Conservation (phyloP, 1,139 yeast genomes). For the Yamadazyma oceani region DNA sequence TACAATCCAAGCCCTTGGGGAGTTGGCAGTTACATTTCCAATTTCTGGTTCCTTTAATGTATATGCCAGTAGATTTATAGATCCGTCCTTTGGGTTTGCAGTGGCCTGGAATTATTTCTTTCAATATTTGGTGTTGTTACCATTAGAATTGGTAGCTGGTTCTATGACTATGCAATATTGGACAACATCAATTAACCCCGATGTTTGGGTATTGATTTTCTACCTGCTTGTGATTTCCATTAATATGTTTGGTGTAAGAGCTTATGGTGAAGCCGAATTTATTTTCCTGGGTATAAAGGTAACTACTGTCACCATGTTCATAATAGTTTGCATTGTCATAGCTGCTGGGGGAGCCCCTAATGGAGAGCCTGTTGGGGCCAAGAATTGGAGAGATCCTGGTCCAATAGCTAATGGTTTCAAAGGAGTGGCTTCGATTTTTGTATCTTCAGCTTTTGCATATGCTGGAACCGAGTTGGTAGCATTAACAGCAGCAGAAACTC, state of each 20-base stretch:
- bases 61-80: slow-evolving; percentile 40
- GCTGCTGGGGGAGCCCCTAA: slow-evolving; percentile 44
- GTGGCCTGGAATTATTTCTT: slow-evolving; percentile 46
- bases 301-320: slow-evolving; percentile 40
- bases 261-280: slow-evolving; percentile 48
- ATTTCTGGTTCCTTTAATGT: slow-evolving; percentile 41
- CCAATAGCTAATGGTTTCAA: slow-evolving; percentile 45
- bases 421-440: slow-evolving; percentile 41
- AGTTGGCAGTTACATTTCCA: slow-evolving; percentile 39
- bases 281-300: slow-evolving; percentile 39
- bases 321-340: slow-evolving; percentile 40
- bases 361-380: slow-evolving; percentile 38
- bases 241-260: slow-evolving; percentile 41
- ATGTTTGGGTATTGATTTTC: slow-evolving; percentile 39
- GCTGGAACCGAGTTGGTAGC: slow-evolving; percentile 46
- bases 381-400: slow-evolving; percentile 42
- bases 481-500: slow-evolving; percentile 42
- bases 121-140: slow-evolving; percentile 36
- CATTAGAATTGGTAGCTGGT: slow-evolving; percentile 41
- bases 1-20: slow-evolving; percentile 45
- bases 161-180: slow-evolving; percentile 43
- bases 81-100: slow-evolving; percentile 43
- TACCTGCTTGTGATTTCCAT: slow-evolving; percentile 37
- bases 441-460: slow-evolving; percentile 44
- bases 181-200: slow-evolving; percentile 37